phyloP scores from a whole-genome alignment of 108 stramenopile genomes.

The Craspedostauros australis region DNA sequence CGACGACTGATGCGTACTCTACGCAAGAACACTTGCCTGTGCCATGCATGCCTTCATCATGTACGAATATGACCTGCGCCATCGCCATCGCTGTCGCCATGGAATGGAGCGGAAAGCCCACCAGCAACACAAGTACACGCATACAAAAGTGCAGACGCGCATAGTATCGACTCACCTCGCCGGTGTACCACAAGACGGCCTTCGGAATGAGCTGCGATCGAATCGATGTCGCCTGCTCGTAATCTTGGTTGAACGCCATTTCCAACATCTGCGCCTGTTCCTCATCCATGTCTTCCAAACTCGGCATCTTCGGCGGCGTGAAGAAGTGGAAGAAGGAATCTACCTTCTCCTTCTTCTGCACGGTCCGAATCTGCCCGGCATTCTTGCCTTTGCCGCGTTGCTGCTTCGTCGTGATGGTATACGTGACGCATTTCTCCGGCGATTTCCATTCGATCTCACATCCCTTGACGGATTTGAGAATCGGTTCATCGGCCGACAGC shows the following conservation, averaged over 20 bases:
- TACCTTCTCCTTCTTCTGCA: constrained; percentile 55
- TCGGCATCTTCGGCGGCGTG: constrained; percentile 61
- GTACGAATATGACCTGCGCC: too few species aligned
- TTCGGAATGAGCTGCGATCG: constrained; percentile 83
- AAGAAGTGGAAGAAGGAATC: constrained; percentile 95
- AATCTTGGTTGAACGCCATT: constrained; percentile 82
- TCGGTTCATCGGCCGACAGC: constrained; percentile 85
- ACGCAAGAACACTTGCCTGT: background rate
- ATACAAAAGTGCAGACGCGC: too few species aligned
- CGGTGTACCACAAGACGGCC: constrained; percentile 91
- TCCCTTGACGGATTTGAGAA: constrained; percentile 80
- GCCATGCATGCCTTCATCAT: background rate
- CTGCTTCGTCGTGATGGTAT: constrained; percentile 60
- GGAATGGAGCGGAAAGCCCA: constrained; percentile 10
- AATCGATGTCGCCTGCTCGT: constrained; percentile 88
- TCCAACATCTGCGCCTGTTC: constrained; percentile 77
- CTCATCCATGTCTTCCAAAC: constrained; percentile 61
- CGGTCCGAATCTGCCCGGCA: constrained; percentile 76
- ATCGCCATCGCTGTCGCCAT: constrained; percentile 18
- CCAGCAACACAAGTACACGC: too few species aligned
- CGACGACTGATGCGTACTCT: background rate
- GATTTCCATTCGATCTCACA: constrained; percentile 83
- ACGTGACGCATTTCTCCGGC: constrained; percentile 49
- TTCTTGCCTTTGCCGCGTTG: constrained; percentile 81
- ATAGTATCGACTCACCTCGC: constrained; percentile 63